A percentile compares a stretch with the other conserved stretches of the same genome.
phyloP scores from a whole-genome alignment of 139 green algal genomes.

The Chlorella sp. region DNA sequence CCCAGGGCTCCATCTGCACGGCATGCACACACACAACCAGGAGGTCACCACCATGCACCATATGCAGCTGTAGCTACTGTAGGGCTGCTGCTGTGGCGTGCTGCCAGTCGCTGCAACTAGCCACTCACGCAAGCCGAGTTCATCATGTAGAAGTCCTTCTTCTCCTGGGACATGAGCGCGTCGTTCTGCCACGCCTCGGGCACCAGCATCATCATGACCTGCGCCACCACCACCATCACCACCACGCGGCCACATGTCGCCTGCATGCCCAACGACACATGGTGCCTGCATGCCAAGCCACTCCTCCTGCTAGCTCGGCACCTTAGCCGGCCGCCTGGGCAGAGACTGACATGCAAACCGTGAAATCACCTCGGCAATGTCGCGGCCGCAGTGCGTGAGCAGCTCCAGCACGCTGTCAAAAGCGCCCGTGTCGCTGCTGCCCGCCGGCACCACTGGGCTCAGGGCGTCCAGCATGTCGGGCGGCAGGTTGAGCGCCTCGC shows the following conservation, averaged over 20 bases:
- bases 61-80: no score
- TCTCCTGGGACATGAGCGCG: constrained; percentile 67
- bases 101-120: background rate
- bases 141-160: constrained; percentile 90
- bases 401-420: constrained; percentile 93
- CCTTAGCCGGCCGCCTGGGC: no score
- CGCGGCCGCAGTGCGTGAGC: constrained; percentile 67
- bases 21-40: background rate
- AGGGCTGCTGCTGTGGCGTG: no score
- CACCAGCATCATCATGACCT: constrained; percentile 95
- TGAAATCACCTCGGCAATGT: constrained; percentile 67
- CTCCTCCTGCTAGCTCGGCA: no score
- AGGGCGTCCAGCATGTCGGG: constrained; percentile 45
- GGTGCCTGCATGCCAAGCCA: no score
- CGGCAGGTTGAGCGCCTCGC: constrained; percentile 57
- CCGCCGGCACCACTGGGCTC: constrained; percentile 77
- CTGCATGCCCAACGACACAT: no score
- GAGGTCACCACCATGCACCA: background rate
- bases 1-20: constrained; percentile 89
- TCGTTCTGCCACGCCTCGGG: constrained; percentile 94
- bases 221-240: no score
- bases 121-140: constrained; percentile 28
- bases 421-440: constrained; percentile 75
- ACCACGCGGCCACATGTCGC: no score
- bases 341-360: background rate